Conservation (phyloP, 257 asterid genomes). For the Solanum etuberosum region DNA sequence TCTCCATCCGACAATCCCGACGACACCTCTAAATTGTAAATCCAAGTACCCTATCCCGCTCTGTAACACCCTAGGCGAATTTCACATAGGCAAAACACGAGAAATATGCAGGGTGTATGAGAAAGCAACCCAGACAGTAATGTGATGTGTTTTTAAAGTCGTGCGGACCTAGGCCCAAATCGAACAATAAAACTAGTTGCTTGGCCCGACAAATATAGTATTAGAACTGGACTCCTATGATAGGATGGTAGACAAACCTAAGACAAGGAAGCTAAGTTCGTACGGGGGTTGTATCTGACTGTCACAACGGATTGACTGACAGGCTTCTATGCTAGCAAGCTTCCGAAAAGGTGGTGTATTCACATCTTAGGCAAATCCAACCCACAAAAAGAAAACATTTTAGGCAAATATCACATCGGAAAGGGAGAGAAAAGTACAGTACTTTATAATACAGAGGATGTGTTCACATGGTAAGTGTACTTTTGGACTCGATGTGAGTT, state of each 20-base stretch:
- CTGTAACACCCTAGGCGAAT: not conserved
- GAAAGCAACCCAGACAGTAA: not conserved
- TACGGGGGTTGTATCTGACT: not conserved
- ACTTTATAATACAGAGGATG: not conserved
- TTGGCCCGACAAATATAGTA: not conserved
- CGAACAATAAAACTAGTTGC: not conserved
- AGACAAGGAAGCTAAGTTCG: not conserved
- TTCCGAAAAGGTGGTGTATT: not conserved
- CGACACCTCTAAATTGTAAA: not conserved
- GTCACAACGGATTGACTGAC: not conserved
- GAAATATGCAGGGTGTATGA: not conserved
- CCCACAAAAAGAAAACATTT: not conserved
- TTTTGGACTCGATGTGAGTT: not conserved
- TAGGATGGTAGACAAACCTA: not conserved
- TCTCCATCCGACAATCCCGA: not conserved
- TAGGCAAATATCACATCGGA: not conserved
- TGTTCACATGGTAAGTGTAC: not conserved
- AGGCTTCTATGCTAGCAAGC: not conserved
- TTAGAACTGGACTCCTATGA: not conserved
- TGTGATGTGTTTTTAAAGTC: not conserved
- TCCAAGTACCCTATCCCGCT: not conserved
- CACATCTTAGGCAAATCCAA: not conserved
- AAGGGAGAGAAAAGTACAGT: not conserved
- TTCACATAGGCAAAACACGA: not conserved
- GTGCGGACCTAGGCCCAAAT: not conserved